Conservation (phyloP, 345 rosid species). For the Geranium rotundifolium region DNA sequence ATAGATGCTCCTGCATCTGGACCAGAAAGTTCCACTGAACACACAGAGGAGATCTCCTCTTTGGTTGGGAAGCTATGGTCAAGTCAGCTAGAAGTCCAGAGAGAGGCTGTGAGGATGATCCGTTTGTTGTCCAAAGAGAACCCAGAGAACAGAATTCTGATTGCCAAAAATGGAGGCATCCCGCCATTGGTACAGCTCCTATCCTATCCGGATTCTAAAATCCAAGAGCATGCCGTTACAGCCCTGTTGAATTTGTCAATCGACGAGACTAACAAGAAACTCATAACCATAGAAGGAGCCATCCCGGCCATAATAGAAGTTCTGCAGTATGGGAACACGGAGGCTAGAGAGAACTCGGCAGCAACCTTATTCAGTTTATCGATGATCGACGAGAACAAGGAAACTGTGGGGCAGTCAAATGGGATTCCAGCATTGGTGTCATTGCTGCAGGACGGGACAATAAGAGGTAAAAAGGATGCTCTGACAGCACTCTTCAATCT, state of each 20-base stretch:
- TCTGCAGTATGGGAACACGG: constrained; percentile 36
- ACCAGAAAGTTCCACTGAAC: constrained; percentile 10
- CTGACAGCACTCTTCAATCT: constrained; percentile 66
- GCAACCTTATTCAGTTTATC: constrained; percentile 75
- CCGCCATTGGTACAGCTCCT: constrained; percentile 46
- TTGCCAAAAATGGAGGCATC: constrained; percentile 46
- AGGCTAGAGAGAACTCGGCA: constrained; percentile 73
- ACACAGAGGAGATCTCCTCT: constrained; percentile 23
- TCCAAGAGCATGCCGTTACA: constrained; percentile 64
- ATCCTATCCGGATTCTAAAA: constrained; percentile 48
- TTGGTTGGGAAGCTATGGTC: constrained; percentile 37
- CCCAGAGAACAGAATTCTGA: constrained; percentile 44
- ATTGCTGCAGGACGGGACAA: constrained; percentile 47
- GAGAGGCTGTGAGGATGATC: constrained; percentile 43
- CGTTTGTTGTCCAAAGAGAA: constrained; percentile 59
- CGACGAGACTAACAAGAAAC: constrained; percentile 54
- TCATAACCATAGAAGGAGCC: constrained; percentile 40
- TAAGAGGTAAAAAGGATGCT: constrained; percentile 77
- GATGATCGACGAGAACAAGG: constrained; percentile 72
- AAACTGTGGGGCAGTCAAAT: constrained; percentile 35
- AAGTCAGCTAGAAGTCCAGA: constrained; percentile 41
- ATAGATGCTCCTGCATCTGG: constrained; percentile 11
- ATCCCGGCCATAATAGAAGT: constrained; percentile 55
- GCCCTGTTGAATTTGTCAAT: constrained; percentile 61
- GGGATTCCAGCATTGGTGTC: constrained; percentile 72